These are phyloP conservation scores for Aspergillus clavatus DNA, from an alignment of 2,329 filamentous ascomycete species.

Conservation along the genomic window DNA sequence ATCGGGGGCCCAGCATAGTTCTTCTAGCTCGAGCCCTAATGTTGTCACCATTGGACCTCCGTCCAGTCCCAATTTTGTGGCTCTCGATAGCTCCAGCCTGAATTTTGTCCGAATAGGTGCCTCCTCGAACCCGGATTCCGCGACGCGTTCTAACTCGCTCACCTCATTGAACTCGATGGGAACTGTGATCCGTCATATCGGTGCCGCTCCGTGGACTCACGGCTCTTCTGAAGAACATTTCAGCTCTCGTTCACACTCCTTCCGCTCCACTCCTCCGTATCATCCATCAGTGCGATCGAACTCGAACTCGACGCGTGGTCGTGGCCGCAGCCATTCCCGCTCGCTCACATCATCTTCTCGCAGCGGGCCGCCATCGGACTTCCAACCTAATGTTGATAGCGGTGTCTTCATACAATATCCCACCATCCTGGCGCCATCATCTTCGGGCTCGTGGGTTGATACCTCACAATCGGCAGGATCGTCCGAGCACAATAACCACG, in stretches of 20 bases:
- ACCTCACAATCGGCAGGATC: slow-evolving; percentile 24
- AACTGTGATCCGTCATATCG: slow-evolving; percentile 37
- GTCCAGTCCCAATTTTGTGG: slow-evolving; percentile 39
- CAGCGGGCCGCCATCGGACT: slow-evolving; percentile 33
- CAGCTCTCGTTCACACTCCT: slow-evolving; percentile 33
- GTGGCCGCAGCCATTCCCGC: slow-evolving; percentile 25
- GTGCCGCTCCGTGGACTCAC: slow-evolving; percentile 32
- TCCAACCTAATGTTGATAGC: slow-evolving; percentile 34
- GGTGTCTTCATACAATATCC: slow-evolving; percentile 37
- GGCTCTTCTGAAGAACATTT: slow-evolving; percentile 30
- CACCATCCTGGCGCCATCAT: slow-evolving; percentile 33
- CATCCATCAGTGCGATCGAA: slow-evolving; percentile 32
- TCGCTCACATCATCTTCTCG: slow-evolving; percentile 32
- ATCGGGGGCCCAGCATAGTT: slow-evolving; percentile 18
- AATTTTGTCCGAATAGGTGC: slow-evolving; percentile 33
- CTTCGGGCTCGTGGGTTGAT: slow-evolving; percentile 40
- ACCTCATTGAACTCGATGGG: slow-evolving; percentile 39
- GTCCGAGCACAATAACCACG: slow-evolving; percentile 16
- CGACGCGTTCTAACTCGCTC: slow-evolving; percentile 35
- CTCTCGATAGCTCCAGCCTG: slow-evolving; percentile 35
- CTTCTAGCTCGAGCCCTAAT: slow-evolving; percentile 39
- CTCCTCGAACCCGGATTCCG: slow-evolving; percentile 29
- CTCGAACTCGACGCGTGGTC: slow-evolving; percentile 29
- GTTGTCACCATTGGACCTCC: slow-evolving; percentile 34
- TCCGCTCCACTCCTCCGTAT: slow-evolving; percentile 39